These are phyloP conservation scores for Rutstroemia sydowiana DNA, from an alignment of 2,329 filamentous ascomycete genomes.

Conservation along the genomic window DNA sequence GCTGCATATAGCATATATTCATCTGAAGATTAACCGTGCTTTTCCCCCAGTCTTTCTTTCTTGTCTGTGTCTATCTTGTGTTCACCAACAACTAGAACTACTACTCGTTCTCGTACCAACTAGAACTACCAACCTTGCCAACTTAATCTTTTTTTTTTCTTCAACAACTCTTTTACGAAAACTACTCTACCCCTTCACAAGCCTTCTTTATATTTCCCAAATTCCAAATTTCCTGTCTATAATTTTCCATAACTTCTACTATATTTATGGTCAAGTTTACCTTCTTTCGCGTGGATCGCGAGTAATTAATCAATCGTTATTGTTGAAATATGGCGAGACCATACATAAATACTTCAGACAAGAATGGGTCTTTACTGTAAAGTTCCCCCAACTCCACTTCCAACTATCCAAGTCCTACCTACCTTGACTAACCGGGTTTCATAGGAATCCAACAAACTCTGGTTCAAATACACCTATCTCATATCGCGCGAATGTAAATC, in stretches of 20 bases:
- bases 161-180: too few relatives aligned
- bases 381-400: neutral
- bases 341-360: conserved; percentile 19
- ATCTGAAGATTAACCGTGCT: too few relatives aligned
- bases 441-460: conserved; percentile 19
- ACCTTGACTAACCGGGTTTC: conserved; percentile 4
- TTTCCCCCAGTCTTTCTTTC: too few relatives aligned
- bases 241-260: neutral
- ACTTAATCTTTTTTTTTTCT: too few relatives aligned
- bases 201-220: too few relatives aligned
- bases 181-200: too few relatives aligned
- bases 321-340: conserved; percentile 27
- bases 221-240: neutral
- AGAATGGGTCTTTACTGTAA: conserved; percentile 8
- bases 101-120: too few relatives aligned
- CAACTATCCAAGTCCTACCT: neutral
- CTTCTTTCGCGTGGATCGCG: conserved; percentile 7
- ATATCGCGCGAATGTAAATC: conserved; percentile 81
- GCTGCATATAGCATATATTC: too few relatives aligned
- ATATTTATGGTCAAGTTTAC: conserved; percentile 5
- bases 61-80: too few relatives aligned
- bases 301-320: conserved; percentile 5
- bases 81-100: too few relatives aligned
- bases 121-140: too few relatives aligned
- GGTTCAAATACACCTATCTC: conserved; percentile 22